Base-by-base conservation (phyloP, 192 early-diverging fungal genomes). In the Backusella sp. region DNA sequence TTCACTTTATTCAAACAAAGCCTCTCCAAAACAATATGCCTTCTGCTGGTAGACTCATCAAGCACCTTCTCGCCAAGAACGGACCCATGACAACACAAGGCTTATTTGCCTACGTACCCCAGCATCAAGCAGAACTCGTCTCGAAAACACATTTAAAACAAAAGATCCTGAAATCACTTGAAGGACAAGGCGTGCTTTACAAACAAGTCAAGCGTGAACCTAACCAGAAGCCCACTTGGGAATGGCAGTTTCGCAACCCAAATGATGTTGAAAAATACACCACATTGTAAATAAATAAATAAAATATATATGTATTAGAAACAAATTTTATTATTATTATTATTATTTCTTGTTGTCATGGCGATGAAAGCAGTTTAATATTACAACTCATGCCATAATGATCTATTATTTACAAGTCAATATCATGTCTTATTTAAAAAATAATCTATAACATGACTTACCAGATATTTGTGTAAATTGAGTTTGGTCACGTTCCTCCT, bases 391-490 rank as follows among this genome's bases (percentile, higher is more conserved):
- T 17, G 23, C 84, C 84, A 79, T 85, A 83, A 70, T 85, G 84
- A 78, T 85, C 84, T 85, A 68, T 34, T 39, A 32, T 32, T 3
- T 2, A 32, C 32, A 32, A 32, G 32, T 32, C 32, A 32, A 32
- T 32, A 32, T 32, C 32, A 32, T 32, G 32, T 32, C 32, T 72
- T 53, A 23, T 21, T 53, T 41, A 66, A 72, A 68, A 73, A 30
- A 39, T 9, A 11, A 39, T 39, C 37, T 39, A 39, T 39, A 6
- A 6, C 37, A 12, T 39, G 9, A 34, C 77, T 69, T 79, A 85
- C 84, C 84, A 26, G 84, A 85, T 34, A 83, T 73, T 66, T 85
- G 84, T 7, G 82, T 83, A 42, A 83, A 83, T 19, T 14, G 36
- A 23, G 73, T 76, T 8, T 30, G 14, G 15, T 66, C n/a, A 19